Evolutionary conservation across 257 asterid species (phyloP).

Genomic region (Solanum etuberosum): DNA sequence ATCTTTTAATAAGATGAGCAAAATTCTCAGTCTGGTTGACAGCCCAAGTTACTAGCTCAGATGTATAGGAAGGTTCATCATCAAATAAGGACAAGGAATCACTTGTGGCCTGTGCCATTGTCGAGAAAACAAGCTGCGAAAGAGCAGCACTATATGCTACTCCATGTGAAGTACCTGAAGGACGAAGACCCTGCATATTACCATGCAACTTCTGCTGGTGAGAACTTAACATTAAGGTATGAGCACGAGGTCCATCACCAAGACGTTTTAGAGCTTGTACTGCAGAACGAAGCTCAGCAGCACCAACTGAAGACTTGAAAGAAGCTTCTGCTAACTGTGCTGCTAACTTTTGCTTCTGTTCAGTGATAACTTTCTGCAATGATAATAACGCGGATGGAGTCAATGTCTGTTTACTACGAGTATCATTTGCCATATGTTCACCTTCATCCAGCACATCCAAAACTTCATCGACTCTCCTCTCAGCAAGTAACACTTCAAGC

Average conservation of each 20-base stretch:
- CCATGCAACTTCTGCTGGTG: slow-evolving; percentile 57
- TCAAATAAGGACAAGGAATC: slow-evolving; percentile 66
- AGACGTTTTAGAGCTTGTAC: slow-evolving; percentile 67
- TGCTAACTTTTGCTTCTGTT: slow-evolving; percentile 55
- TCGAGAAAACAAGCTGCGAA: slow-evolving; percentile 70
- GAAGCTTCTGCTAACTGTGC: slow-evolving; percentile 73
- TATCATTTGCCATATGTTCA: slow-evolving; percentile 34
- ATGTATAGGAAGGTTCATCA: slow-evolving; percentile 77
- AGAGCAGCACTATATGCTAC: slow-evolving; percentile 67
- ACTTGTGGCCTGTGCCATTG: slow-evolving; percentile 73
- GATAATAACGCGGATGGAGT: slow-evolving; percentile 29
- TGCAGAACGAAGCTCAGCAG: slow-evolving; percentile 59
- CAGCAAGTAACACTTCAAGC: slow-evolving; percentile 70
- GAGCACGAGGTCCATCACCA: slow-evolving; percentile 90
- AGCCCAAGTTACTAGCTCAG: slow-evolving; percentile 89
- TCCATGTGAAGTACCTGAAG: slow-evolving; percentile 49
- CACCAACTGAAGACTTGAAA: slow-evolving; percentile 52
- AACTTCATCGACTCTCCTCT: slow-evolving; percentile 73
- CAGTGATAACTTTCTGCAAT: slow-evolving; percentile 36
- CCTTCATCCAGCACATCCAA: slow-evolving; percentile 63
- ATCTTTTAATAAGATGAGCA: slow-evolving; percentile 48
- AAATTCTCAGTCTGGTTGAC: slow-evolving; percentile 52
- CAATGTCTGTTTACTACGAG: slow-evolving; percentile 11
- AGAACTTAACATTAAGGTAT: slow-evolving; percentile 54
- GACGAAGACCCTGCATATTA: slow-evolving; percentile 38